Percentiles rank a stretch among this genome's conserved stretches.
These are phyloP conservation scores for Pseudonectria buxi DNA, from an alignment of 2,329 filamentous ascomycete genomes.

Conservation along the genomic window DNA sequence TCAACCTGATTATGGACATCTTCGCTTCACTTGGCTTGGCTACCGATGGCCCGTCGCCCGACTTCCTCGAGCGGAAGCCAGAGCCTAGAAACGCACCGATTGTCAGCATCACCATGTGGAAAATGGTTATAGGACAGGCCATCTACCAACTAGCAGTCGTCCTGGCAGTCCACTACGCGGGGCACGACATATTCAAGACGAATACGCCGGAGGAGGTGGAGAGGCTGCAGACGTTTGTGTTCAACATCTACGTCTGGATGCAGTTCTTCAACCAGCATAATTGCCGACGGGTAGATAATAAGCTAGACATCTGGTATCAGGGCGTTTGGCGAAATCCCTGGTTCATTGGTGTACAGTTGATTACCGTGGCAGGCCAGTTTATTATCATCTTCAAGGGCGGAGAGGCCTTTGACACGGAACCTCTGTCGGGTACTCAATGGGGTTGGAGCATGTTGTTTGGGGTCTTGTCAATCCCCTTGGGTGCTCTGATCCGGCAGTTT, in stretches of 20 bases:
- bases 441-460: slow-evolving; percentile 64
- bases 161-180: slow-evolving; percentile 55
- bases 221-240: slow-evolving; percentile 58
- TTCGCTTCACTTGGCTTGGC: slow-evolving; percentile 60
- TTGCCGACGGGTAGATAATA: slow-evolving; percentile 75
- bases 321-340: slow-evolving; percentile 68
- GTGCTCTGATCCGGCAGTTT: slow-evolving; percentile 34
- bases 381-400: slow-evolving; percentile 67
- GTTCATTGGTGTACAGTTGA: slow-evolving; percentile 61
- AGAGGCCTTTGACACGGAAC: slow-evolving; percentile 55
- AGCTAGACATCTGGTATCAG: slow-evolving; percentile 72
- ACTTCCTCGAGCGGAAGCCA: slow-evolving; percentile 48
- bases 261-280: slow-evolving; percentile 81
- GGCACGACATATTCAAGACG: slow-evolving; percentile 49
- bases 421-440: slow-evolving; percentile 60
- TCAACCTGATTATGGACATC: slow-evolving; percentile 65
- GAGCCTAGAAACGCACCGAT: slow-evolving; percentile 61
- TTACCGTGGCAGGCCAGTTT: slow-evolving; percentile 65
- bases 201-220: slow-evolving; percentile 29
- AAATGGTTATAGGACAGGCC: slow-evolving; percentile 57
- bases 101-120: slow-evolving; percentile 60
- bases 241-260: slow-evolving; percentile 87
- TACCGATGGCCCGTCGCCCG: slow-evolving; percentile 53
- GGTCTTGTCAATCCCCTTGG: slow-evolving; percentile 58
- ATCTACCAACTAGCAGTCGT: slow-evolving; percentile 55